Base-by-base conservation (phyloP, 345 rosid species). In the Iberis pinnata region DNA sequence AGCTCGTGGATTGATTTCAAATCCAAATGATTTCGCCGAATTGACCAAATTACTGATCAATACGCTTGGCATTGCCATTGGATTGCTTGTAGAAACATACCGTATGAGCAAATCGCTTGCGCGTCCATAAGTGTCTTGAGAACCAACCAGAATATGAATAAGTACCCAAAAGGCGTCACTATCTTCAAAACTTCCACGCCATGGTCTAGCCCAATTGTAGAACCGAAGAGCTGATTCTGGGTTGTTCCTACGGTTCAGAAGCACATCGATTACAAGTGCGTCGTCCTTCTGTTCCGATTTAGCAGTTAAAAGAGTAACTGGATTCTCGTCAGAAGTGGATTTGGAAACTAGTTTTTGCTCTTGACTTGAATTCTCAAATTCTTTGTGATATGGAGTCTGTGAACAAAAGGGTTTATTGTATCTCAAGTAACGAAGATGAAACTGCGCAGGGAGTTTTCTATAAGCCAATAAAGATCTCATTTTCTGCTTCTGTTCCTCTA, bases 121-220 rank as follows among this genome's bases (percentile, higher is more conserved):
- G 4, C 29, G 50, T 22, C 64, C 40, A 17, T 54, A 42, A 22
- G 73, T 76, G 67, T 70, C 45, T 0, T 56, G 32, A 32, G 69
- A 68, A 22, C 26, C 41, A 29, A 68, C 72, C 61, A 83, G 66
- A 55, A 87, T 65, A 71, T 81, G 89, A 69, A 87, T 70, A 63
- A 84, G 54, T 44, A 79, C 64, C 47, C 82, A 78, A 9, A 81
- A 67, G 32, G 64, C 44, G 50, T 76, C 82, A 2, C 70, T 33
- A 41, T 70, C 65, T 55, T 42, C 57, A 25, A 70, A 46, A 24
- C 75, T 68, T 8, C 74, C 80, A 4, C 70, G 67, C 65, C 52
- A 56, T 37, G 63, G 47, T 42, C 60, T 69, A 15, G 55, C 70
- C 54, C 53, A 29, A 6, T 33, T 41, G 63, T 66, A 87, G 74